Conservation (phyloP, 2,329 filamentous ascomycete genomes). For the Aspergillus caelatus region DNA sequence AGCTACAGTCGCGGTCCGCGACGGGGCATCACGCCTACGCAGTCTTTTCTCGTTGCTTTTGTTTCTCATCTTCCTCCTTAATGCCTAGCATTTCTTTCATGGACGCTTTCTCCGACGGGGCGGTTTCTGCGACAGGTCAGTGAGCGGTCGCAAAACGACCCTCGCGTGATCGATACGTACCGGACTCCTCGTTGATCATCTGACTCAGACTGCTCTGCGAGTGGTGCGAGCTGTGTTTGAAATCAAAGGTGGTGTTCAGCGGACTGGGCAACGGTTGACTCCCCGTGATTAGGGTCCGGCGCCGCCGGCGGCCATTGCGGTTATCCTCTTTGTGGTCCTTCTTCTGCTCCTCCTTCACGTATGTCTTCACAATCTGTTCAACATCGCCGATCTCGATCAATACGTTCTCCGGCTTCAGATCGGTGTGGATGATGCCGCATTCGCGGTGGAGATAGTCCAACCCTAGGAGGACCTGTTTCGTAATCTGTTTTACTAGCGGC, state of each 20-base stretch:
- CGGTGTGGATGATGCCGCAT: constrained; percentile 98
- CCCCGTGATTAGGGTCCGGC: constrained; percentile 93
- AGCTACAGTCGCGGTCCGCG: constrained; percentile 4
- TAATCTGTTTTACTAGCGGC: constrained; percentile 96
- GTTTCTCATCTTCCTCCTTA: constrained; percentile 63
- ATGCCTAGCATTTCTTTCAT: constrained; percentile 59
- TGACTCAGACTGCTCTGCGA: constrained; percentile 79
- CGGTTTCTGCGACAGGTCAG: constrained; percentile 44
- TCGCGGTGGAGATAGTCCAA: constrained; percentile 96
- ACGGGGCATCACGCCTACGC: constrained; percentile 66
- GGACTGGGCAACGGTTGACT: constrained; percentile 95
- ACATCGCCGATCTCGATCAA: constrained; percentile 98
- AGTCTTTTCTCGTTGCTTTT: constrained; percentile 88
- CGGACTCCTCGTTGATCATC: constrained; percentile 71
- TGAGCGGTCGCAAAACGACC: constrained; percentile 30
- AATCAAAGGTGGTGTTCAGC: constrained; percentile 86
- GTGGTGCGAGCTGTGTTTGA: constrained; percentile 62
- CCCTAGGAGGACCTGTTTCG: constrained; percentile 93
- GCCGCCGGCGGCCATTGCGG: constrained; percentile 83
- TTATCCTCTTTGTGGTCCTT: constrained; percentile 83
- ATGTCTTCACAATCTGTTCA: constrained; percentile 95
- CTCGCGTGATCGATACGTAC: constrained; percentile 54
- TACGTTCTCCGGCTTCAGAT: constrained; percentile 96
- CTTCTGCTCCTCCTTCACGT: constrained; percentile 73
- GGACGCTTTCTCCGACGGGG: constrained; percentile 52